These are phyloP conservation scores for Pouteria campechiana DNA, from an alignment of 179 eudicot species.

Conservation along the genomic window DNA sequence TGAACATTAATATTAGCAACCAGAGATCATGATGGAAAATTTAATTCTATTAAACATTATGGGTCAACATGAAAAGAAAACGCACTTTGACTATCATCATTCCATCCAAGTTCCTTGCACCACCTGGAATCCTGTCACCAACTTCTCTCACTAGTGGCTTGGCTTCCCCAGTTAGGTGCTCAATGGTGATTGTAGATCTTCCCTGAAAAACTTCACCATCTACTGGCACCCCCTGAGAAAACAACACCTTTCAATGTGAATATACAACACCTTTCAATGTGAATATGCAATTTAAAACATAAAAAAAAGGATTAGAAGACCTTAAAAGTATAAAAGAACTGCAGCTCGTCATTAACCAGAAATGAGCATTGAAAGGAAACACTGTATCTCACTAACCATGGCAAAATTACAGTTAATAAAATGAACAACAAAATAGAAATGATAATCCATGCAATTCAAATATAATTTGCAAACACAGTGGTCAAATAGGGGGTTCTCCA, in stretches of 20 bases:
- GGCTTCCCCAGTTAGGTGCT: slow-evolving; percentile 96
- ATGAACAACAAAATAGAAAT: not conserved
- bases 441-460: not conserved
- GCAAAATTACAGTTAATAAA: not conserved
- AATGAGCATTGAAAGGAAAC: no score
- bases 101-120: slow-evolving; percentile 95
- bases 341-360: no score
- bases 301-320: no score
- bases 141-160: slow-evolving; percentile 70
- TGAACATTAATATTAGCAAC: no score
- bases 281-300: not conserved
- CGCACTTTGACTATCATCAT: slow-evolving; percentile 87
- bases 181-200: slow-evolving; percentile 91
- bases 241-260: slow-evolving; percentile 4
- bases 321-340: no score
- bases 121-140: slow-evolving; percentile 91
- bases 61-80: no score
- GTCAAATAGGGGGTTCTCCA: no score
- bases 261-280: not conserved
- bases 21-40: no score
- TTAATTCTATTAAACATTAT: no score
- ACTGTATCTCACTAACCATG: not conserved
- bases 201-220: slow-evolving; percentile 92
- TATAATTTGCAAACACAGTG: not conserved
- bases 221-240: slow-evolving; percentile 84